Evolutionary conservation across 768 basidiomycete genomes (phyloP), one percentile per base, ranked within the genome.

Genomic region (Lentinula boryana): DNA sequence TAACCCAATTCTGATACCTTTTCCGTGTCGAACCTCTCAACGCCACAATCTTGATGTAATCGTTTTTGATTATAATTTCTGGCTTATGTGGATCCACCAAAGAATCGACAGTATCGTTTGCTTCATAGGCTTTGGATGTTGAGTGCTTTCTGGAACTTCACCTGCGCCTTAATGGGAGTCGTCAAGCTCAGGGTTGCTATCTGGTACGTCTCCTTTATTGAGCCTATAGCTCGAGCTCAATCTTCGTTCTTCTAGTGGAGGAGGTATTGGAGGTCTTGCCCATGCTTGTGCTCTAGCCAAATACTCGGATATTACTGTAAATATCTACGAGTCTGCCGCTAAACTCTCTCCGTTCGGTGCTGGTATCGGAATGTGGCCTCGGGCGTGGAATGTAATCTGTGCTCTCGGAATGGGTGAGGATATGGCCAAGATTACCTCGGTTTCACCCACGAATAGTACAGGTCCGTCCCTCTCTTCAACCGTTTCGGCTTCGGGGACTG

Each of bases 251-350:
- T n/a, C 13, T 52, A 74, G 71, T 58, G 73, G 74, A 15, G 71
- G 71, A 1, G 74, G 73, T 7, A 72, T 74, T 5, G 73, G 72
- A 27, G 74, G 73, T 2, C 60, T 75, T 36, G 63, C 69, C 6
- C 63, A 69, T 36, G 72, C 73, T 5, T 66, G 38, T 56, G 67
- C 71, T 10, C 38, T 72, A 21, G 63, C 68, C 7, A 67, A 69
- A 56, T 76, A 74, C 62, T 66, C 70, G 1, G 71, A 78, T 40
- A 72, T 81, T 7, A 67, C 75, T 32, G 71, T 81, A 13, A 73
- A 78, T 55, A 65, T 82, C 4, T 81, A 79, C 56, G 81, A 81
- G 65, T 73, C 78, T 4, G 70, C 79, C 21, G 64, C 64, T n/a
- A 67, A 74, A 50, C 74, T 79, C 56, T 68, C 74, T 46, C 74